Evolutionary conservation across 2,329 filamentous ascomycete species (phyloP), one percentile per base, ranked within the genome.

Genomic region (Penicillium sclerotiorum): DNA sequence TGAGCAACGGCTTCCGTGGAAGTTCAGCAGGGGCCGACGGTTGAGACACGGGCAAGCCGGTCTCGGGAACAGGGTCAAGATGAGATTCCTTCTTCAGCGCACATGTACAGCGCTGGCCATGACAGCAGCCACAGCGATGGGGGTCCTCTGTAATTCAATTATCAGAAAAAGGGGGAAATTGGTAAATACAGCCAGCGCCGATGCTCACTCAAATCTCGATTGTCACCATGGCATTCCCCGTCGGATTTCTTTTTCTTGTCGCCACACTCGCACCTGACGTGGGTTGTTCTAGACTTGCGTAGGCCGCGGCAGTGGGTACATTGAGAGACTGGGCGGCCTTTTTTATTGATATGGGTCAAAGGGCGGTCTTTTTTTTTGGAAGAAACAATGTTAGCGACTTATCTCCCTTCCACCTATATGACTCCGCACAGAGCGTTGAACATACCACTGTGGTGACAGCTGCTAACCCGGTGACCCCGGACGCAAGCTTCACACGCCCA

Each of bases 401-500:
- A 50, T 50, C 49, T 32, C 49, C 23, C 9, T 28, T 7, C 8
- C 13, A 18, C n/a, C 23, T 13, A 15, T n/a, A 11, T 15, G 11
- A 27, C 11, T 6, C 12, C 12, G 4, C 8, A 11, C 23, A 17
- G 12, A 13, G 28, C 22, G 33, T 49, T 66, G 63, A 56, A 82
- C 89, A 80, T 84, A 96, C 92, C 91, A 73, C 85, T 83, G 75
- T 99, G 94, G 73, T 93, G 90, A 80, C 94, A 99, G 72, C 94
- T 96, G 87, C 92, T 97, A 71, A 99, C 94, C 71, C 94, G 90
- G 79, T 99, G 94, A 70, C 94, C 94, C 75, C 94, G 89, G 72
- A 99, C 91, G 78, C 94, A 99, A 77, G 92, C 92, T 78, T 95
- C 90, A 81, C 93, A 97, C 76, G 93, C 93, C 80, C 85, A 97